phyloP scores from a whole-genome alignment of 2,329 filamentous ascomycete genomes.

The Fusarium clavum region DNA sequence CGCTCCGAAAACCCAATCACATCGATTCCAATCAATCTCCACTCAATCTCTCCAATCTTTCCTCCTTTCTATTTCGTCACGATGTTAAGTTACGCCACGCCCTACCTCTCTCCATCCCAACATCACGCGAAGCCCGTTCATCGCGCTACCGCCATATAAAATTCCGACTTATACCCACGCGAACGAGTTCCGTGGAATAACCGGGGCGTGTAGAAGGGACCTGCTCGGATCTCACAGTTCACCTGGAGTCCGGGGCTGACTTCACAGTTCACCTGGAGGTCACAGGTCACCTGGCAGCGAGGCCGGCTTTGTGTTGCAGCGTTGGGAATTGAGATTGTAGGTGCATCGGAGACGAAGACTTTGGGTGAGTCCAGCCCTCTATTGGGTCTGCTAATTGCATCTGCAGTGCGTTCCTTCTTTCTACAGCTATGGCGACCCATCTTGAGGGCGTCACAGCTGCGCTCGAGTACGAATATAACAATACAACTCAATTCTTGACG shows the following conservation, averaged over 20 bases:
- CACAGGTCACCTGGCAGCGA: slow-evolving; percentile 2
- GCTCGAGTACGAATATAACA: background rate
- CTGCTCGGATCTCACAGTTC: slow-evolving; percentile 3
- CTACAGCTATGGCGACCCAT: background rate
- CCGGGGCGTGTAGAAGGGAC: slow-evolving; percentile 6
- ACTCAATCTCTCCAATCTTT: background rate
- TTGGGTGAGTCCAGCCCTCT: background rate
- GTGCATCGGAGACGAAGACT: background rate
- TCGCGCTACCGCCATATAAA: slow-evolving; percentile 3
- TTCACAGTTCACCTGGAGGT: slow-evolving; percentile 8
- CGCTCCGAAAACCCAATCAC: background rate
- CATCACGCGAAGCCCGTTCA: background rate
- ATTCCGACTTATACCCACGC: slow-evolving; percentile 7
- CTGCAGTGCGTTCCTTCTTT: background rate
- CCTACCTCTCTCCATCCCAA: background rate
- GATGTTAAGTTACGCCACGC: background rate
- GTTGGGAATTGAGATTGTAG: background rate
- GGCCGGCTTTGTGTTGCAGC: background rate
- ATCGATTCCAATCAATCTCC: background rate
- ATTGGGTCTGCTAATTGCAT: background rate
- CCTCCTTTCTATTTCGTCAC: background rate
- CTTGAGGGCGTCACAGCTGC: background rate
- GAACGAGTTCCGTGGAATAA: slow-evolving; percentile 5
- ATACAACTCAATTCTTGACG: background rate
- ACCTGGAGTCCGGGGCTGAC: background rate